Evolutionary conservation across 1,284 basidiomycete species (phyloP), one percentile per base, ranked within the genome.

Genomic region (Moesziomyces antarcticus): DNA sequence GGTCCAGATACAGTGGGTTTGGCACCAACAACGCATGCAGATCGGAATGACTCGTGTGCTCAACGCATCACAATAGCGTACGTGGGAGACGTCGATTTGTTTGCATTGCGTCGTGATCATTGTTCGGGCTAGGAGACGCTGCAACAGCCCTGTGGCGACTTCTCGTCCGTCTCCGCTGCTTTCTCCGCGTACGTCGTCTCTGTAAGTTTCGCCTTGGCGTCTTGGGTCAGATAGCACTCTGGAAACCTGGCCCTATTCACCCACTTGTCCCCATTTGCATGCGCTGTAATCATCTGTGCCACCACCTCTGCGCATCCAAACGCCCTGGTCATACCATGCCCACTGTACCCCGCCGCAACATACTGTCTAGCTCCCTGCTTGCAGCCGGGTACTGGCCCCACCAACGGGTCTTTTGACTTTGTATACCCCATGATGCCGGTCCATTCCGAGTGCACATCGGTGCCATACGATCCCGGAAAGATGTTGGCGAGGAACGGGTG

Each of bases 361-460:
- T 88, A 93, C 71, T 93, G 91, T 0, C 90, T 90, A 18, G 56
- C 41, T 4, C 8, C 56, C 13, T 8, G 13, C 13, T 35, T 27
- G 22, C 27, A 7, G 1, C 13, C 25, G 4, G 35, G 45, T 16
- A 77, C 42, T 0, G 72, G 70, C 1, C 75, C 74, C 3, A 93
- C 92, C 65, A 92, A 88, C 0, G 92, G 92, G 79, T 90, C 89
- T 0, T 86, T 86, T 8, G 85, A 85, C 54, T 85, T 85, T 0
- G 92, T 93, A 77, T 87, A 92, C 0, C 89, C 92, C 91, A 93
- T 92, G 50, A 94, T 91, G 0, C 92, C 93, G 2, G 90, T 91
- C 92, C 91, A 91, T 1, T 87, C 78, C 4, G 85, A 86, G 56
- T 87, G 87, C 18, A 89, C 90, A 24, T 73, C 72, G 0, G 76